A percentile compares a stretch with the other conserved stretches of the same genome.
These are phyloP conservation scores for Domatiomyces globalis DNA, from an alignment of 2,329 filamentous ascomycete species.

Conservation along the genomic window DNA sequence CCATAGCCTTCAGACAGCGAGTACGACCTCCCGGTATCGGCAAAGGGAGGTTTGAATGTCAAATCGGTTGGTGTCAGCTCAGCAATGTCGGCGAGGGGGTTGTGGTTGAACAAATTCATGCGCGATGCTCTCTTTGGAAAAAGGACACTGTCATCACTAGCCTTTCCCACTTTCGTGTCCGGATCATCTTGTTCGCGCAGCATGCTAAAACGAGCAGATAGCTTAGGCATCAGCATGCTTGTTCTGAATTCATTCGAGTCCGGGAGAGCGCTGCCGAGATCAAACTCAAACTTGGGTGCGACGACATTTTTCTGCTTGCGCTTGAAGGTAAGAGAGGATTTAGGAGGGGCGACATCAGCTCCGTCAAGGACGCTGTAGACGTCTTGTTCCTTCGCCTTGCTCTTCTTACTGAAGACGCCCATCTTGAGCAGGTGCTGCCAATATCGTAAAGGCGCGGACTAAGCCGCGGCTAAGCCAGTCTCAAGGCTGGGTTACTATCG, in stretches of 20 bases:
- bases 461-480: neutral
- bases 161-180: constrained; percentile 75
- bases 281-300: constrained; percentile 47
- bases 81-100: constrained; percentile 64
- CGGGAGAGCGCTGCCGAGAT: constrained; percentile 61
- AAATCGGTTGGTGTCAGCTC: constrained; percentile 72
- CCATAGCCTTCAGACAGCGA: constrained; percentile 49
- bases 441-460: neutral
- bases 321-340: constrained; percentile 21
- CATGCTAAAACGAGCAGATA: constrained; percentile 95
- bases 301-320: constrained; percentile 37
- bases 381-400: constrained; percentile 15
- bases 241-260: constrained; percentile 83
- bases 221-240: constrained; percentile 84
- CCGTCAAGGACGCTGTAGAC: constrained; percentile 1
- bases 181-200: constrained; percentile 88
- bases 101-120: constrained; percentile 56
- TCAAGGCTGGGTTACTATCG: neutral
- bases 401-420: constrained; percentile 17
- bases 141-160: constrained; percentile 85
- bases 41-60: constrained; percentile 44
- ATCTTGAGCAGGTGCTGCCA: constrained; percentile 5
- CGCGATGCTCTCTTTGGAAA: constrained; percentile 69
- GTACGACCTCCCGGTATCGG: constrained; percentile 43
- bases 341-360: constrained; percentile 3